Evolutionary conservation across 805 yeast species (phyloP), one percentile per base, ranked within the genome.

Genomic region (Priceomyces haplophilus): DNA sequence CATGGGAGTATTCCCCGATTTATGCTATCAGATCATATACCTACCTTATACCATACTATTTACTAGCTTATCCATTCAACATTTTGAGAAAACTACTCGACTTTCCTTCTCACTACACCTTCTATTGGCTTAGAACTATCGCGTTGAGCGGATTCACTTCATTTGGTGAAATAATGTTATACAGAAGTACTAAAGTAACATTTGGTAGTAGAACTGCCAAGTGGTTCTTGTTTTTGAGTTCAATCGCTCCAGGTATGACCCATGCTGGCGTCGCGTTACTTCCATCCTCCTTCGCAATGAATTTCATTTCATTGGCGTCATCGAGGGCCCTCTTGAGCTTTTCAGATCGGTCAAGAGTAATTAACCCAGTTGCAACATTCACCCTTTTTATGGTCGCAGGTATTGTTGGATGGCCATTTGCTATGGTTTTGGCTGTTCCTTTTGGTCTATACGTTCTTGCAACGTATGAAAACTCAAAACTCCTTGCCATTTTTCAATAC

Each of bases 1-100:
- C 97, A 0, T 90, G 97, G 97, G 97, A 90, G 58, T 91, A 90
- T 60, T 87, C 96, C 0, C 97, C 97, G 0, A 85, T 76, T 41
- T 88, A 78, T 55, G 88, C 96, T 13, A 87, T 90, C 42, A 67
- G 98, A 50, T 87, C 96, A 2, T 91, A 93, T 81, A 75, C 85
- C 2, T 89, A 85, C 52, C 65, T 90, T 20, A 47, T 80, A 5
- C 86, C 79, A 1, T 75, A 73, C 50, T 66, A 61, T 43, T 1
- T 64, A 6, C 36, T 62, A 8, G 58, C 60, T 1, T 52, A 39
- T 37, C 66, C 69, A 13, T 16, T 51, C 6, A 47, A 47, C 17
- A 35, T 27, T 3, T 43, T 47, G n/a, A 42, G 52, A 43, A 49
- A 46, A 2, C 35, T 25, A 16, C 44, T 39, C 40, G 49, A 31